Evolutionary conservation across 345 rosid genomes (phyloP).

Genomic region (Excoecaria agallocha): DNA sequence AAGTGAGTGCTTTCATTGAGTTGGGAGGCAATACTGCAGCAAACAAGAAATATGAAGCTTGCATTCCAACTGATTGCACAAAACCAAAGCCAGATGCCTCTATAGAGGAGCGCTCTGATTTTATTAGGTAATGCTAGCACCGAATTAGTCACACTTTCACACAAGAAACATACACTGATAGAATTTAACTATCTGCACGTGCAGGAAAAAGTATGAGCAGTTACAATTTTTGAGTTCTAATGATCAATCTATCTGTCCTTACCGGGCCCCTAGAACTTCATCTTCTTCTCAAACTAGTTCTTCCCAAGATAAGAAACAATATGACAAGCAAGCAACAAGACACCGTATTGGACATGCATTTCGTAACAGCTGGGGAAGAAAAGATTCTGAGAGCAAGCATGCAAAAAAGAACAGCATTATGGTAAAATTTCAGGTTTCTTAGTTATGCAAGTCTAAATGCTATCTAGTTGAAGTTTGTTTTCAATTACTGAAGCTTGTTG

Average conservation of each 20-base stretch:
- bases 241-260: conserved; percentile 42
- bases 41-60: conserved; percentile 77
- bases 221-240: conserved; percentile 52
- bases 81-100: conserved; percentile 82
- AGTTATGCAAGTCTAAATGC: neutral
- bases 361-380: conserved; percentile 89
- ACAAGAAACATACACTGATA: neutral
- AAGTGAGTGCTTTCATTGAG: conserved; percentile 54
- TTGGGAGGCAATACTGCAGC: conserved; percentile 73
- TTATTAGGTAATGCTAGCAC: conserved; percentile 53
- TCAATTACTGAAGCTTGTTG: conserved; percentile 18
- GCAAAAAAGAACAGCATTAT: conserved; percentile 63
- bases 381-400: conserved; percentile 56
- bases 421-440: conserved; percentile 45
- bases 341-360: conserved; percentile 74
- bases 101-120: conserved; percentile 73
- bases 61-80: conserved; percentile 46
- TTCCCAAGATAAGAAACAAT: conserved; percentile 39
- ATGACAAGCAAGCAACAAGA: conserved; percentile 54
- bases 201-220: conserved; percentile 82
- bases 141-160: neutral
- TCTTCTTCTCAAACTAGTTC: conserved; percentile 38
- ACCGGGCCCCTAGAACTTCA: conserved; percentile 31
- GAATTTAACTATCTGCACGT: conserved; percentile 19
- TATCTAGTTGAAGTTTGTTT: neutral